Evolutionary conservation across 2,329 filamentous ascomycete species (phyloP), one percentile per base, ranked within the genome.

Genomic region (Chaetomiaceae sp.): DNA sequence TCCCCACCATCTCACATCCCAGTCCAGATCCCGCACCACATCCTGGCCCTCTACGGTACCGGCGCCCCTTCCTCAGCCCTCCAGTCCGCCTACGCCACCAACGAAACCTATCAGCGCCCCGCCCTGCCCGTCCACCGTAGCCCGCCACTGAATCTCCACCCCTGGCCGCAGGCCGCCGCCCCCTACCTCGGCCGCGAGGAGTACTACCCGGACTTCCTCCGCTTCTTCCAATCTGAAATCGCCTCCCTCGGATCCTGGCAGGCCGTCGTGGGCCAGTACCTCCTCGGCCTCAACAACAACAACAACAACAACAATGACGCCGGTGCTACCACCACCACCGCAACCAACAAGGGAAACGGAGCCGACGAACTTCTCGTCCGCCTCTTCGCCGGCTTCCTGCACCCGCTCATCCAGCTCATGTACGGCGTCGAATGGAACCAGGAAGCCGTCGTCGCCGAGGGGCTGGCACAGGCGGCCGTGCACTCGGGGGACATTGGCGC

Each of bases 371-470:
- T 96, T 74, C 71, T 91, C 2, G 74, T 76, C 2, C 77, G 90
- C 16, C 71, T 92, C 63, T 90, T 81, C 57, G 33, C 60, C 79
- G 84, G 87, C 0, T 78, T 92, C 57, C 61, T 90, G 2, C 89
- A 95, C 64, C 89, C 90, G 2, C 71, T 94, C 14, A 91, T 96
- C 57, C 89, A 95, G 65, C 77, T 95, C 18, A 87, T 90, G 44
- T 95, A 90, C 65, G 90, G 87, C 4, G 66, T 96, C 32, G 90
- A 95, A 66, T 95, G 90, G 73, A 67, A 78, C 9, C 89, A 95
- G 65, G 89, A 89, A 2, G 87, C 87, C 33, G 83, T 95, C 54
- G 77, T 96, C 25, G 89, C 90, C 5, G 82, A 92, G 70, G 90
- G 75, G 1, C 79, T 96, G 16, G 89, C 90, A 0, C 85, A 95